A percentile compares a stretch with the other conserved stretches of the same genome.
These are phyloP conservation scores for Hyphodiscus sp. DNA, from an alignment of 2,329 filamentous ascomycete species.

Conservation along the genomic window DNA sequence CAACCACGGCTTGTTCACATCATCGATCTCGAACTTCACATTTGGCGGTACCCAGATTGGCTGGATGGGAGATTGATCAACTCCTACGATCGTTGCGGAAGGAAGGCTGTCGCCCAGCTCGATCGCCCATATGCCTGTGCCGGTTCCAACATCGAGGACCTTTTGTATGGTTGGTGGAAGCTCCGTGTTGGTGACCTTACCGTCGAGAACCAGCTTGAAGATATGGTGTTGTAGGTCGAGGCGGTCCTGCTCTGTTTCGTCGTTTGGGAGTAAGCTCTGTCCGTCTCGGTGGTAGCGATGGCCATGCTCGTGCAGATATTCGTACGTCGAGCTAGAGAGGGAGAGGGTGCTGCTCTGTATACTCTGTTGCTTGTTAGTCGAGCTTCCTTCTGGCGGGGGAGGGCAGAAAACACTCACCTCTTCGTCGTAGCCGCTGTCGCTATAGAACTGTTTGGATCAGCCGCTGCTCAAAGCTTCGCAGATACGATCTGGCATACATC, in stretches of 20 bases:
- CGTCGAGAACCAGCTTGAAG: constrained; percentile 11
- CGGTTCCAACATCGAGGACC: constrained; percentile 40
- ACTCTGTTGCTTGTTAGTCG: not conserved
- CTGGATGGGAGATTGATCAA: constrained; percentile 15
- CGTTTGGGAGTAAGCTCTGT: constrained; percentile 17
- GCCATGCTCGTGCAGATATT: constrained; percentile 41
- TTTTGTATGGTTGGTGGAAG: constrained; percentile 30
- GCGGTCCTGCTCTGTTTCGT: constrained; percentile 15
- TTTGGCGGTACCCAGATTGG: constrained; percentile 48
- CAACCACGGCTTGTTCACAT: constrained; percentile 46
- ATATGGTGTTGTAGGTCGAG: constrained; percentile 15
- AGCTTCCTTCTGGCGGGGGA: too few species aligned
- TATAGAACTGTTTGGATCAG: constrained; percentile 3
- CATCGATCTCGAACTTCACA: constrained; percentile 57
- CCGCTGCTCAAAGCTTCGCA: not conserved
- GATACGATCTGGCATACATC: not conserved
- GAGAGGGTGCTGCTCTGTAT: constrained; percentile 14
- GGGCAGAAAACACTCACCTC: not conserved
- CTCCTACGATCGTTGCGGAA: constrained; percentile 13
- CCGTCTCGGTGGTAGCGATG: constrained; percentile 41
- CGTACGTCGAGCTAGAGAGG: constrained; percentile 36
- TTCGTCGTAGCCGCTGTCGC: constrained; percentile 9
- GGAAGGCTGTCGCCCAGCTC: constrained; percentile 35
- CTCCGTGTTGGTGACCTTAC: constrained; percentile 16
- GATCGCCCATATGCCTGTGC: constrained; percentile 55